Conservation (phyloP, 148 eudicot species). For the Rheum nobile region DNA sequence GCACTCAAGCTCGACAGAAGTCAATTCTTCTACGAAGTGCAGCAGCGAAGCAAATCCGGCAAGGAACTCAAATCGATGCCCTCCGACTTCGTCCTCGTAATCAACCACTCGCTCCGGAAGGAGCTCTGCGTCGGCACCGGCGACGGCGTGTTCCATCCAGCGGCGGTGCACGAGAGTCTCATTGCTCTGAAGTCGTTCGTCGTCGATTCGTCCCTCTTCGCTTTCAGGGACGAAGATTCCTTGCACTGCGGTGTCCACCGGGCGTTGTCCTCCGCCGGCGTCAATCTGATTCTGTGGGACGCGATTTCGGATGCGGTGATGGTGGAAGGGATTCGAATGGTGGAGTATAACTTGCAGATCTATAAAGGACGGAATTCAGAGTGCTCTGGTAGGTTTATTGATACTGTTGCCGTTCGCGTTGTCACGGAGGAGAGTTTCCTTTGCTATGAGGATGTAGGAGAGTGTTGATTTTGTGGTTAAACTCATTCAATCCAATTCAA, state of each 20-base stretch:
- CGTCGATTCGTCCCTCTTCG: neutral
- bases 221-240: neutral
- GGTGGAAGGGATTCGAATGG: neutral
- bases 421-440: neutral
- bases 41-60: neutral
- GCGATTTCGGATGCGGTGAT: neutral
- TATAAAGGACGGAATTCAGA: neutral
- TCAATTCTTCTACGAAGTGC: neutral
- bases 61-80: neutral
- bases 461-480: neutral
- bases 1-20: neutral
- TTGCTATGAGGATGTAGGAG: neutral
- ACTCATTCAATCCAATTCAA: neutral
- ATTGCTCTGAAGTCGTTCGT: neutral
- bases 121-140: neutral
- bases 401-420: neutral
- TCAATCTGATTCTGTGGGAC: neutral
- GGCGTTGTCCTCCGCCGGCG: neutral
- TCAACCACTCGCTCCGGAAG: neutral
- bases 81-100: neutral
- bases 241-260: neutral
- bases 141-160: neutral
- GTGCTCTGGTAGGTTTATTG: neutral
- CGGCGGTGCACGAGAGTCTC: neutral
- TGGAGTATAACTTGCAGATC: neutral